Evolutionary conservation across 306 rosid genomes (phyloP), one percentile per base, ranked within the genome.

Genomic region (Quillaja saponaria): DNA sequence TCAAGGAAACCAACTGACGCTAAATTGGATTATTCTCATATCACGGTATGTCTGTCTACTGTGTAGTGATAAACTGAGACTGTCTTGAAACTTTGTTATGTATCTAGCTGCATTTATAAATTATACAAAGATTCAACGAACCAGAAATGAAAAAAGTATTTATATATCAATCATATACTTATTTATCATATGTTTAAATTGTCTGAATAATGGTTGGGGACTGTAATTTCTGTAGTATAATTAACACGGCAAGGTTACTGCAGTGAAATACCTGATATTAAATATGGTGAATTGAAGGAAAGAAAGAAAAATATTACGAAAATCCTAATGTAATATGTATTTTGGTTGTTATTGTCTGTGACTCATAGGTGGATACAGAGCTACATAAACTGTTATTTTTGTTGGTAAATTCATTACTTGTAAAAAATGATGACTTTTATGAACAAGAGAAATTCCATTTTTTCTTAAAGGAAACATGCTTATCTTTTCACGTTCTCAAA

Each of bases 21-120:
- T 28, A 94, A 89, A 80, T 87, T 94, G 86, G 97, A 94, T 57
- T 94, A 85, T 66, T 94, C 99, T 44, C 88, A 83, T 64, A 91
- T 94, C 76, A 78, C 86, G 78, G 97, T 82, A 66, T 58, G 59
- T 55, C 34, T 53, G 53, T 47, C 10, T 12, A 2, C 0, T 15
- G 25, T 10, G n/a, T n/a, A n/a, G n/a, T n/a, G n/a, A n/a, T n/a
- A 13, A 53, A 31, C 19, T 21, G 7, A 13, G 49, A 33, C 15
- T 33, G 33, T 51, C 4, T 44, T 52, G 60, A 25, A 63, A 63
- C 42, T 49, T 18, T 39, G n/a, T 42, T 10, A 9, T n/a, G n/a
- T n/a, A 25, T 25, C 31, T 25, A 25, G 2, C 31, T 25, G 4
- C 31, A 25, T 25, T 71, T 18, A 34, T 53, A 6, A 35, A 34